These are phyloP conservation scores for Pyricularia sp. DNA, from an alignment of 2,329 filamentous ascomycete species.

Conservation along the genomic window DNA sequence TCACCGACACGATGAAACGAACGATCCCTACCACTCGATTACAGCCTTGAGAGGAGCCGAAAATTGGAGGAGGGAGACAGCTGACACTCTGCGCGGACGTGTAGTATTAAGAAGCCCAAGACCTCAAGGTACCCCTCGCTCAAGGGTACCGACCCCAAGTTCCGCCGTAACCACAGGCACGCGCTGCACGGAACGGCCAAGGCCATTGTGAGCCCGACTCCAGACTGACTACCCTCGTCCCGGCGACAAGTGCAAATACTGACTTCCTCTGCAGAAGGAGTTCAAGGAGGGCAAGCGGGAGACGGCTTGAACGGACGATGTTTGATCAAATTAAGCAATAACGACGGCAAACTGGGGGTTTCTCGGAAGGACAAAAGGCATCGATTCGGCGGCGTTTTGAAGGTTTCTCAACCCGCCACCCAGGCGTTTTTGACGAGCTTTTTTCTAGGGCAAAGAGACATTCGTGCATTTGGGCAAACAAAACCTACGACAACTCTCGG, in stretches of 20 bases:
- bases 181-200: conserved; percentile 98
- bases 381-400: conserved; percentile 2
- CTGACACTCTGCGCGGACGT: conserved; percentile 1
- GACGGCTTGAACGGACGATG: conserved; percentile 17
- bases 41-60: background rate
- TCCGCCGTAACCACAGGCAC: conserved; percentile 99
- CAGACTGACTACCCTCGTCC: too few relatives aligned
- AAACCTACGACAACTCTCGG: background rate
- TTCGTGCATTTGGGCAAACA: conserved; percentile 1
- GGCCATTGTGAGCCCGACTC: conserved; percentile 60
- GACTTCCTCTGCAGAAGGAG: conserved; percentile 65
- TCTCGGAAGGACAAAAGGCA: conserved; percentile 6
- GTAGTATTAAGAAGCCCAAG: conserved; percentile 99
- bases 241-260: conserved; percentile 3
- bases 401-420: background rate
- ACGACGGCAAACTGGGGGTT: conserved; percentile 2
- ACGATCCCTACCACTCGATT: background rate
- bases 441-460: conserved; percentile 3
- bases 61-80: background rate
- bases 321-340: conserved; percentile 1
- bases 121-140: conserved; percentile 97
- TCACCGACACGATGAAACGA: background rate
- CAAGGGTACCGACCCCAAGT: conserved; percentile 98
- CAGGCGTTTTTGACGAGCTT: conserved; percentile 8
- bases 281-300: conserved; percentile 65